Conservation (phyloP, 768 basidiomycete genomes). For the Tulasnella sp. region DNA sequence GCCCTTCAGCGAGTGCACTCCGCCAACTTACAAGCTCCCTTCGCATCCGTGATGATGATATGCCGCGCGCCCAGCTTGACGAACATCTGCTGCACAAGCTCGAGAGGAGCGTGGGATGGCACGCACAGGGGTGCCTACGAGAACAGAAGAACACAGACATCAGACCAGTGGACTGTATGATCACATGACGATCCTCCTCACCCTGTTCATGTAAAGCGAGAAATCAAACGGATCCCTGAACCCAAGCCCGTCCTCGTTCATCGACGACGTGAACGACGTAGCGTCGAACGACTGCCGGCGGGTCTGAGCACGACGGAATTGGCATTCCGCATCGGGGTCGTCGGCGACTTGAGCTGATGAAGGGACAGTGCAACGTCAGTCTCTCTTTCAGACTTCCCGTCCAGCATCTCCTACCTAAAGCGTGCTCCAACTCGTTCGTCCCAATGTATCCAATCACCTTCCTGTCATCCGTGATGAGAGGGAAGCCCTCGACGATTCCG, state of each 20-base stretch:
- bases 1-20: not conserved
- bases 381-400: not conserved
- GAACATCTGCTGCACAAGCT: conserved; percentile 88
- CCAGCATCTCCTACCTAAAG: conserved; percentile 46
- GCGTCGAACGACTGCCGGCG: conserved; percentile 11
- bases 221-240: conserved; percentile 60
- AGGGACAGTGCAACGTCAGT: not conserved
- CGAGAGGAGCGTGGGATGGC: conserved; percentile 73
- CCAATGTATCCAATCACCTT: conserved; percentile 87
- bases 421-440: conserved; percentile 87
- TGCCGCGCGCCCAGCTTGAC: conserved; percentile 89
- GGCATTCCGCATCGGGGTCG: conserved; percentile 51
- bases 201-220: conserved; percentile 84
- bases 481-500: conserved; percentile 71
- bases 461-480: conserved; percentile 49
- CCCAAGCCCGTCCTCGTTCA: conserved; percentile 18
- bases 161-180: not conserved
- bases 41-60: conserved; percentile 68
- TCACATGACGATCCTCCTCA: conserved; percentile 22
- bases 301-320: conserved; percentile 37
- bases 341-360: conserved; percentile 59
- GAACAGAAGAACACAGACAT: conserved; percentile 14
- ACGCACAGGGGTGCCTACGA: conserved; percentile 76
- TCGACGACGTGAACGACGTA: conserved; percentile 15
- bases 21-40: conserved; percentile 61